Evolutionary conservation across 257 asterid genomes (phyloP).

Genomic region (Solanum chmielewskii): DNA sequence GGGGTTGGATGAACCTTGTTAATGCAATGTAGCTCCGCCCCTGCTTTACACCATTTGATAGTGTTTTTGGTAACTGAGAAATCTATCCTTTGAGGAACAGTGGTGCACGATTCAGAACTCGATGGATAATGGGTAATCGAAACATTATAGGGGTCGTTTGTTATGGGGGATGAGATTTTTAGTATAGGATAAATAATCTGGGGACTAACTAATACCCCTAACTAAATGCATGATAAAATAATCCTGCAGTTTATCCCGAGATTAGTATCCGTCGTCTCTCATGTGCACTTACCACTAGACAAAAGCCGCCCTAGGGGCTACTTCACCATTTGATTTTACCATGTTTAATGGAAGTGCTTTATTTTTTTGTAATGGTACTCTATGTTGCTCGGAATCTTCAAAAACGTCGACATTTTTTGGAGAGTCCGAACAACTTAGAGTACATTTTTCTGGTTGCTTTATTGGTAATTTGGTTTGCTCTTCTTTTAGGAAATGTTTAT

Average conservation of each 20-base stretch:
- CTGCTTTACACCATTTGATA: not conserved
- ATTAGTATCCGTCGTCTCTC: not conserved
- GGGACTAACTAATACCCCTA: not conserved
- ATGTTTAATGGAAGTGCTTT: not conserved
- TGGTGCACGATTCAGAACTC: not conserved
- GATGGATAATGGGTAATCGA: not conserved
- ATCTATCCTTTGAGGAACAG: not conserved
- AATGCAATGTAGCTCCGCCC: no score
- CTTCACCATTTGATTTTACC: not conserved
- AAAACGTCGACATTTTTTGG: not conserved
- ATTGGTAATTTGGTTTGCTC: not conserved
- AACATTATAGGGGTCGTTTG: not conserved
- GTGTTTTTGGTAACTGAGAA: not conserved
- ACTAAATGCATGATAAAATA: not conserved
- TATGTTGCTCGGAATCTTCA: not conserved
- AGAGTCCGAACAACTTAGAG: no score
- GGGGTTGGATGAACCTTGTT: no score
- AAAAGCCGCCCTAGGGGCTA: not conserved
- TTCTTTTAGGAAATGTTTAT: not conserved
- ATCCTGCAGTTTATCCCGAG: not conserved
- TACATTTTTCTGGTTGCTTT: not conserved
- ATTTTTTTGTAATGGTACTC: not conserved
- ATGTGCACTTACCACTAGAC: not conserved
- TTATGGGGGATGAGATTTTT: not conserved
- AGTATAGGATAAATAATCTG: not conserved